Conservation (phyloP, 345 rosid genomes). For the Murraya paniculata region DNA sequence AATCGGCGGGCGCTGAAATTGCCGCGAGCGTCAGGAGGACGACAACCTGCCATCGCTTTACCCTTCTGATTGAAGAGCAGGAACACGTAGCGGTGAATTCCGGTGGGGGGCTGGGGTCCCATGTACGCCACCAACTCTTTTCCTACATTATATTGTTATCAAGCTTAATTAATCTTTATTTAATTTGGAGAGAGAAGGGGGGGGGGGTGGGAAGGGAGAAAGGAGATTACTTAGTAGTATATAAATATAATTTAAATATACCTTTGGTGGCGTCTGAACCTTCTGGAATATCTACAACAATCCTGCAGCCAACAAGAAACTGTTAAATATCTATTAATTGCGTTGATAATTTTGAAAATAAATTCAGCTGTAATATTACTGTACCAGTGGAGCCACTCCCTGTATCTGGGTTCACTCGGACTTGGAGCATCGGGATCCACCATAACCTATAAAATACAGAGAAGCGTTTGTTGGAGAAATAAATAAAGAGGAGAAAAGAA, state of each 20-base stretch:
- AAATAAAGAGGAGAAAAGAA: neutral
- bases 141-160: constrained; percentile 13
- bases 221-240: too few relatives aligned
- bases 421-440: constrained; percentile 40
- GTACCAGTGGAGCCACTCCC: constrained; percentile 37
- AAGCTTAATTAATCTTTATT: too few relatives aligned
- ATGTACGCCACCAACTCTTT: constrained; percentile 34
- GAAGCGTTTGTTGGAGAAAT: too few relatives aligned
- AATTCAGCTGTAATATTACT: neutral
- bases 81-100: constrained; percentile 41
- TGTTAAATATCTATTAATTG: too few relatives aligned
- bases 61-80: constrained; percentile 38
- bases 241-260: neutral
- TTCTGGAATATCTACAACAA: constrained; percentile 42
- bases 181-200: too few relatives aligned
- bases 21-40: constrained; percentile 23
- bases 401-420: constrained; percentile 32
- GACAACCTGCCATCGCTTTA: constrained; percentile 8
- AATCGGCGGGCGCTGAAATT: constrained; percentile 40
- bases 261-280: constrained; percentile 37
- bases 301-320: constrained; percentile 17
- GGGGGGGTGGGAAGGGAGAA: too few relatives aligned
- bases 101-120: constrained; percentile 40
- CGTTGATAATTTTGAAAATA: neutral
- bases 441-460: constrained; percentile 19